phyloP scores from a whole-genome alignment of 148 eudicot species.

The Chenopodium album region DNA sequence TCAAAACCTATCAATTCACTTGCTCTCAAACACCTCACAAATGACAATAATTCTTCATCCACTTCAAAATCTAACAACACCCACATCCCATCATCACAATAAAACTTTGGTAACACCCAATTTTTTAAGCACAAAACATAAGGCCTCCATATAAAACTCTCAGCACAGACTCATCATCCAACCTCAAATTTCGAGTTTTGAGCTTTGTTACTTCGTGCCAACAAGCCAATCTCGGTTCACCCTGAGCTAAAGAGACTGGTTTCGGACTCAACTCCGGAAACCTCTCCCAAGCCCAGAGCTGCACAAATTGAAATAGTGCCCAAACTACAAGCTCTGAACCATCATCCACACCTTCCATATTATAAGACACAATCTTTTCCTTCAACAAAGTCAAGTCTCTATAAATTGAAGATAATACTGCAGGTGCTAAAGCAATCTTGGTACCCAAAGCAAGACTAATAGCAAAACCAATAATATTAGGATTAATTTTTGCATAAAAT shows the following conservation, averaged over 20 bases:
- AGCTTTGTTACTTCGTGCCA: conserved; percentile 20
- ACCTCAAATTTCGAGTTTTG: conserved; percentile 1
- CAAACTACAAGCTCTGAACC: conserved; percentile 11
- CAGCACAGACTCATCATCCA: conserved; percentile 19
- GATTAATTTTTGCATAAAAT: not conserved
- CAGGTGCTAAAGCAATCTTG: conserved; percentile 23
- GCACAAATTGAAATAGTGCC: conserved; percentile 34
- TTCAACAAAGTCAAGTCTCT: conserved; percentile 29
- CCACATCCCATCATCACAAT: conserved; percentile 21
- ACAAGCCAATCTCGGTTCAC: conserved; percentile 20
- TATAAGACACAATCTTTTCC: not conserved
- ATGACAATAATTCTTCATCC: conserved; percentile 23
- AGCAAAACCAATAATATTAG: conserved; percentile 27
- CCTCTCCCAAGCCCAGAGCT: conserved; percentile 51
- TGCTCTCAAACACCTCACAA: conserved; percentile 29
- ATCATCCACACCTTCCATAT: not conserved
- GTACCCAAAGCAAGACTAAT: conserved; percentile 27
- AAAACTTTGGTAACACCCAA: conserved; percentile 25
- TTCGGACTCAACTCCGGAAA: conserved; percentile 24
- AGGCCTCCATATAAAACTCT: conserved; percentile 42
- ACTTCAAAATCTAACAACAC: conserved; percentile 9
- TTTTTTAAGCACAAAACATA: conserved; percentile 20
- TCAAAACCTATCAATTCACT: conserved; percentile 45
- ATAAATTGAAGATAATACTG: conserved; percentile 34
- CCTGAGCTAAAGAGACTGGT: not conserved